Conservation (phyloP, 202 grass and related monocot species). For the Schoenoplectus tabernaemontani region DNA sequence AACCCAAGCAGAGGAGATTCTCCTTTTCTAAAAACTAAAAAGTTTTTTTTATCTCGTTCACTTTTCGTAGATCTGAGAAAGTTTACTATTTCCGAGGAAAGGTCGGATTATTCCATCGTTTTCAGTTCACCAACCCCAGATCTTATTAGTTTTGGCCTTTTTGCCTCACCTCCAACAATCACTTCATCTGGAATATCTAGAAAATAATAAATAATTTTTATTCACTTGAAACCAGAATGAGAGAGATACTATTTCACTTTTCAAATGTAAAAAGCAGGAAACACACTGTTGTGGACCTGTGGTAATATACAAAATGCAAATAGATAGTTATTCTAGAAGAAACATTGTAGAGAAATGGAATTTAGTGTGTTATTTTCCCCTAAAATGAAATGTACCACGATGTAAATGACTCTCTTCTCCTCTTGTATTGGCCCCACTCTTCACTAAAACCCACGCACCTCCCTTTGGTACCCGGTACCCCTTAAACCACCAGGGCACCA, state of each 20-base stretch:
- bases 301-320: no score
- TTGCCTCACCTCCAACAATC: background rate
- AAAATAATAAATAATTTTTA: background rate
- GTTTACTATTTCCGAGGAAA: slow-evolving; percentile 32
- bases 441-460: background rate
- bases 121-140: background rate
- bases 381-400: background rate
- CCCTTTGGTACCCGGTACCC: background rate
- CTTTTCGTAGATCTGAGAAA: slow-evolving; percentile 23
- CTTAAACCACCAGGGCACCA: no score
- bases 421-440: background rate
- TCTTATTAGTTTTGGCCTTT: background rate
- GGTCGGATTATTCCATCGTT: slow-evolving; percentile 18
- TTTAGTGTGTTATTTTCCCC: background rate
- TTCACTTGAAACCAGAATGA: background rate
- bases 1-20: background rate
- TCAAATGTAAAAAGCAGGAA: background rate
- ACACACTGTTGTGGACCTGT: background rate
- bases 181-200: background rate
- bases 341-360: background rate
- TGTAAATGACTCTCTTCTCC: background rate
- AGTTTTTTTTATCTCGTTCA: background rate
- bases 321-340: background rate
- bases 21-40: background rate
- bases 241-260: no score